Evolutionary conservation across 331 rosid genomes (phyloP), one percentile per base, ranked within the genome.

Genomic region (Malus hybrid): DNA sequence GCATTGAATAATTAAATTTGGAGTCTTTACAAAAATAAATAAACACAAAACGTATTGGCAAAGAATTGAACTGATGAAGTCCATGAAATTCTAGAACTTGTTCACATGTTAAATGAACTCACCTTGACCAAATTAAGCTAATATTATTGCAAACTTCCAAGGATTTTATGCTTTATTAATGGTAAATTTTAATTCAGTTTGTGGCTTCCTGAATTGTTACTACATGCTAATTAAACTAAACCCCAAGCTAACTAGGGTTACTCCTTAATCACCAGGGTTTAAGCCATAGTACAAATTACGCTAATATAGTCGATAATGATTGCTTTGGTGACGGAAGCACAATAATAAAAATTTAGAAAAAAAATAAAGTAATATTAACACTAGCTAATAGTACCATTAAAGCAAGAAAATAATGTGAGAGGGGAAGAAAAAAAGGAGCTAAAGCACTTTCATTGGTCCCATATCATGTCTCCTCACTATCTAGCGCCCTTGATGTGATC

Each of bases 361-460:
- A 62, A 55, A 77, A 82, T 79, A 82, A 71, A 85, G 80, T 80
- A 84, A 83, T 83, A 76, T 85, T 85, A 74, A 80, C 69, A 74
- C 70, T 74, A 74, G 20, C 77, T 74, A 29, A 85, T 85, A 76
- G 98, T 89, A 89, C 93, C 46, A 89, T 85, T 93, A 93, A 93
- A 91, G 96, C 85, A 87, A 85, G 87, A 87, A 77, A 89, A 88
- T 88, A 82, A 86, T 85, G 86, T 80, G 85, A 84, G 85, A 67
- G 80, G 82, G 81, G 78, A 86, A 88, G 90, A 81, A 84, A 89
- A 52, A 84, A 85, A 80, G 70, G 75, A 83, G 81, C 84, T 84
- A 92, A 93, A 91, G 97, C 97, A 91, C 80, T 91, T 87, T 80
- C 78, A 77, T 83, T 69, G 98, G 93, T 76, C 92, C 97, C 93